Evolutionary conservation across 495 filamentous ascomycete genomes (phyloP), one percentile per base, ranked within the genome.

Genomic region (Trichoderma erinaceum): DNA sequence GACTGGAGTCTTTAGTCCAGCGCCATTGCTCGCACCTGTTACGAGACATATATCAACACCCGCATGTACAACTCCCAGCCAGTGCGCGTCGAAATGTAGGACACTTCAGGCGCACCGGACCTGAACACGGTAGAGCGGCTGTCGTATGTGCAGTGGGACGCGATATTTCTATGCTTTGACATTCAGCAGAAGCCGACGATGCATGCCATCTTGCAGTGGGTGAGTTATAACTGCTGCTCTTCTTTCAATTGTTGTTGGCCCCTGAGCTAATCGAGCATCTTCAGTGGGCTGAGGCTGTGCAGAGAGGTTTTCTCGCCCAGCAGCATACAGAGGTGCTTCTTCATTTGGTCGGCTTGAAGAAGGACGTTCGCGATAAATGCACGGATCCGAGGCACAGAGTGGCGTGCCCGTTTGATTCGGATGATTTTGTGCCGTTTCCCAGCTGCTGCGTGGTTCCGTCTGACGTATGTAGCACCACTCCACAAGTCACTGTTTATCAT

Each of bases 101-200:
- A 77, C 48, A 75, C 72, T 11, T 72, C 72, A 35, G 75, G 75
- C 1, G 69, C 73, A 11, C 3, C 70, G 18, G 43, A 52, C 4
- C 44, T 73, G 13, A 69, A 73, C 35, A 74, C 74, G 13, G 70
- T 77, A 0, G 58, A 67, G 43, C 64, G 68, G 12, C 66, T 74
- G 11, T 72, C 69, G 35, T 77, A 77, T 66, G 64, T 77, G n/a
- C 65, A 66, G 1, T 77, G 72, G 71, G 75, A 77, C 27, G 71
- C 70, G 0, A 71, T 75, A 0, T 75, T 77, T 46, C 71, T 77
- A 15, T 77, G 75, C 66, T 75, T 73, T 63, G 71, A 68, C 11
- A 67, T 77, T 27, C 67, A 69, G 27, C 21, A 66, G 13, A 66
- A 66, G 65, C 7, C 10, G 11, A 11, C 41, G 12, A 10, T 66